A percentile compares a stretch with the other conserved stretches of the same genome.
Evolutionary conservation across 2,329 filamentous ascomycete genomes (phyloP).

Genomic region (Botryotinia globosa): DNA sequence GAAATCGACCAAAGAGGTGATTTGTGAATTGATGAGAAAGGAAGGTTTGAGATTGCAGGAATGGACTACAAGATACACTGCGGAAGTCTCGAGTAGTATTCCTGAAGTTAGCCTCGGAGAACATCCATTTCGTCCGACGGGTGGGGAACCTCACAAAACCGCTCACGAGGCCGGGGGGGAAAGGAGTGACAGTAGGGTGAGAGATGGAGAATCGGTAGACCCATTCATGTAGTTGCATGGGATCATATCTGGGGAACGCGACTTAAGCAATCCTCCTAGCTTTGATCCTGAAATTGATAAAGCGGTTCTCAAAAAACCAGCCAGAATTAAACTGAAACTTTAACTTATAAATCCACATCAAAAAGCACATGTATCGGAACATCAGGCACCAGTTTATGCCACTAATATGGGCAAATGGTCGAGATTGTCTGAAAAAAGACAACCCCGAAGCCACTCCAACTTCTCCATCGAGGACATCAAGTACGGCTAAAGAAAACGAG

Average conservation of each 20-base stretch:
- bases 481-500: background rate
- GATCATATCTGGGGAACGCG: background rate
- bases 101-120: background rate
- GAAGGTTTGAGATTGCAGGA: background rate
- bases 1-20: background rate
- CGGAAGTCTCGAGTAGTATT: background rate
- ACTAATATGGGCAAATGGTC: background rate
- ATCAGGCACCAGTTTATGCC: background rate
- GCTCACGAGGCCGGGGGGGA: background rate
- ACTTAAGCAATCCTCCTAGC: background rate
- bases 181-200: background rate
- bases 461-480: background rate
- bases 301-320: background rate
- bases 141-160: background rate
- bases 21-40: background rate
- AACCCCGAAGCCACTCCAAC: background rate
- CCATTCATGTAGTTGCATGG: background rate
- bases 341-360: background rate
- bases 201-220: background rate
- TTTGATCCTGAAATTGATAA: background rate
- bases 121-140: background rate
- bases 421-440: background rate
- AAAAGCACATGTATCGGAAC: background rate
- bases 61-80: background rate
- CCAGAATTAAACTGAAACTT: background rate